These are phyloP conservation scores for Nicotiana otophora DNA, from an alignment of 257 asterid genomes.

Conservation along the genomic window DNA sequence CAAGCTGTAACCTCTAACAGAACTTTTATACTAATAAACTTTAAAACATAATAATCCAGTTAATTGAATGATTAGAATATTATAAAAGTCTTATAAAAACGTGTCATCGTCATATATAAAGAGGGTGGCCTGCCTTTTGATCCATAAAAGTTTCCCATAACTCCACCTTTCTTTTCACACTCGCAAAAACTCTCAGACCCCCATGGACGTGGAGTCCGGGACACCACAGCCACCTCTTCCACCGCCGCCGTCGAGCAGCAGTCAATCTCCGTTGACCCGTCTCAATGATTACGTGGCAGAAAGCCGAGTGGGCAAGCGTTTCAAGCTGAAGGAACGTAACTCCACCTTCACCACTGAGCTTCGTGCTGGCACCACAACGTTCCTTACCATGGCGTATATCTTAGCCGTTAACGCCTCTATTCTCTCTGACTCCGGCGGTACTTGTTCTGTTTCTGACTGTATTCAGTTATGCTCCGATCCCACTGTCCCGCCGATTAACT, in stretches of 20 bases:
- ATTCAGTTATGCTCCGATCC: slow-evolving; percentile 67
- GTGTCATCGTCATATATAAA: slow-evolving; percentile 7
- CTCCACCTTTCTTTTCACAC: slow-evolving; percentile 10
- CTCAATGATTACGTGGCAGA: slow-evolving; percentile 54
- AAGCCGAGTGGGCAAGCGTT: slow-evolving; percentile 50
- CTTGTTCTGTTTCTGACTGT: slow-evolving; percentile 90
- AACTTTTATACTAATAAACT: background rate
- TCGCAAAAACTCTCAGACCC: background rate
- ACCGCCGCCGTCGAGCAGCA: slow-evolving; percentile 18
- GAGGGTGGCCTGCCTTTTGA: background rate
- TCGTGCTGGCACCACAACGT: slow-evolving; percentile 97
- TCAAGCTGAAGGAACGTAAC: slow-evolving; percentile 72
- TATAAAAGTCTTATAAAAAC: background rate
- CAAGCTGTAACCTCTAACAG: background rate
- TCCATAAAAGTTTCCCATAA: background rate
- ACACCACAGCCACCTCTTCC: slow-evolving; percentile 12
- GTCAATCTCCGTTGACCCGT: slow-evolving; percentile 28
- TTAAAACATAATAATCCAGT: background rate
- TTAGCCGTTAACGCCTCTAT: slow-evolving; percentile 97
- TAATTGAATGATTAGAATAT: background rate
- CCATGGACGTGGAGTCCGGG: slow-evolving; percentile 57
- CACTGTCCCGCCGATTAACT: slow-evolving; percentile 32
- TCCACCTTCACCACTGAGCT: slow-evolving; percentile 91
- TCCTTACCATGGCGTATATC: slow-evolving; percentile 97
- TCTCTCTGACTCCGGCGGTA: slow-evolving; percentile 83